A percentile compares a stretch with the other conserved stretches of the same genome.
These are phyloP conservation scores for Bruguiera parviflora DNA, from an alignment of 345 rosid genomes.

Conservation along the genomic window DNA sequence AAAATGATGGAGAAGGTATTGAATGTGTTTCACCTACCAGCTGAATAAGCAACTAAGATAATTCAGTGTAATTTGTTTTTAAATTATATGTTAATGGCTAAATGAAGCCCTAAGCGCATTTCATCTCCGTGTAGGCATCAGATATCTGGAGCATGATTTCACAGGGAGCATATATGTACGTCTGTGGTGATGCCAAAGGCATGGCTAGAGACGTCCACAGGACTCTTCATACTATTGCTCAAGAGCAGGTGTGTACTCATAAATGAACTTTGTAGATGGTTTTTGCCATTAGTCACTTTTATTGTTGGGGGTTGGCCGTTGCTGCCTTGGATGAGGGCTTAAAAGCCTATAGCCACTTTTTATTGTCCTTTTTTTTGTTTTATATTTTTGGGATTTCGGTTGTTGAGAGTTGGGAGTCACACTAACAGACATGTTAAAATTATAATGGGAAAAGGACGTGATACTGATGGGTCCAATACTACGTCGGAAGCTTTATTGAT, in stretches of 20 bases:
- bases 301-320: no score
- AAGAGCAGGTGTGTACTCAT: slow-evolving; percentile 63
- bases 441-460: no score
- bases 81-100: not conserved
- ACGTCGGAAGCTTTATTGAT: no score
- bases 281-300: no score
- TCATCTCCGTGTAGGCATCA: slow-evolving; percentile 47
- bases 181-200: slow-evolving; percentile 99
- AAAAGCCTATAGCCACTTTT: no score
- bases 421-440: no score
- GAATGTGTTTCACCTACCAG: slow-evolving; percentile 13
- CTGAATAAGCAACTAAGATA: not conserved
- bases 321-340: no score
- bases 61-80: not conserved
- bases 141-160: slow-evolving; percentile 77
- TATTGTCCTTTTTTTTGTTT: no score
- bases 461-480: no score
- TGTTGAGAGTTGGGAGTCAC: no score
- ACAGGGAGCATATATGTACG: slow-evolving; percentile 77
- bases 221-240: slow-evolving; percentile 72
- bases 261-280: no score
- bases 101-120: not conserved
- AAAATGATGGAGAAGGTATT: slow-evolving; percentile 75
- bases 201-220: slow-evolving; percentile 98
- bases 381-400: no score